Evolutionary conservation across 768 basidiomycete species (phyloP), one percentile per base, ranked within the genome.

Genomic region (Cystobasidium onofrii): DNA sequence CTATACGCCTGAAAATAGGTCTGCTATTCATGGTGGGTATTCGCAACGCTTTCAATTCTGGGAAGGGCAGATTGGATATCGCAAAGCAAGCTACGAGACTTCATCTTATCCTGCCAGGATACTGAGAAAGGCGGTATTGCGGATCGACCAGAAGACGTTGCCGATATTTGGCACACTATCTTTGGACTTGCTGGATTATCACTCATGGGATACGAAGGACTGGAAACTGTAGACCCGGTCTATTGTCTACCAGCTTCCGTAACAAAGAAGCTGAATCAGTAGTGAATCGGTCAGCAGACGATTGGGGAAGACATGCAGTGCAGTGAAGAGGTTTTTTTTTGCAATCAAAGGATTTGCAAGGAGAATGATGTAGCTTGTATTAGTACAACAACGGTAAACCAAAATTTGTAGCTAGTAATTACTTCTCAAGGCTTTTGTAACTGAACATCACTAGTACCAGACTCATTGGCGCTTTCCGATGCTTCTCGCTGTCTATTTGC

Each of bases 11-110:
- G n/a, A n/a, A n/a, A n/a, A n/a, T n/a, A 95, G 92, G 91, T 97
- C 20, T 99, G 96, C 83, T 99, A 99, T 81, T 92, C 90, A 78
- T 92, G 92, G 82, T 99, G 93, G 93, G 91, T 93, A 2, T 85
- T 98, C 3, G 94, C 96, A 0, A 84, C 90, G 0, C 81, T 98
- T 65, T 87, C 92, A 29, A 94, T 97, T 72, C 81, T 99, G 50
- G 85, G 87, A 54, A 90, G 88, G 78, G 80, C 93, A 1, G 81
- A 85, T 0, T 98, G 94, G 92, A 95, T 99, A 78, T 88, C 97
- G 79, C 83, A 87, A 0, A 85, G 88, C 23, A 91, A 89, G 78
- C 83, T 97, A 34, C 84, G 84, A 0, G 78, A 81, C 1, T 99
- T 97, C 82, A 95, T 99, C 72, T 84, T 97, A 9, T 89, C 89